A percentile compares a stretch with the other conserved stretches of the same genome.
Evolutionary conservation across 2,329 filamentous ascomycete species (phyloP).

Genomic region (Orbilia ellipsospora): DNA sequence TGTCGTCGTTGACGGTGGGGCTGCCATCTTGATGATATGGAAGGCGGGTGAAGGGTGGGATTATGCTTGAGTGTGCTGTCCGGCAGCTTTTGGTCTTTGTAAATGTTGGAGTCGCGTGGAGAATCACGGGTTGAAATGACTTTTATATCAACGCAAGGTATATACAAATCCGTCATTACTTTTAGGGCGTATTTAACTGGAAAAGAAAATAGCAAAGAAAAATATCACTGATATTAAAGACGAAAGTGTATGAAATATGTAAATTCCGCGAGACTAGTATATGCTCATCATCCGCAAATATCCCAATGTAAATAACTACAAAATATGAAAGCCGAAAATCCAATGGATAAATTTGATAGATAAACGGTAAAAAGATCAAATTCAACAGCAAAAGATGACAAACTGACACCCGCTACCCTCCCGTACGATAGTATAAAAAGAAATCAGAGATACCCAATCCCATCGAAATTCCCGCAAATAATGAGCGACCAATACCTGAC

Average conservation of each 20-base stretch:
- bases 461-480: conserved; percentile 32
- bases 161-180: neutral
- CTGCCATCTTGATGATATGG: conserved; percentile 13
- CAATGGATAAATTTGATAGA: conserved; percentile 20
- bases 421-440: conserved; percentile 29
- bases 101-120: conserved; percentile 2
- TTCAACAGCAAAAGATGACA: conserved; percentile 22
- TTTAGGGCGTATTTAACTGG: no score
- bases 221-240: neutral
- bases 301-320: conserved; percentile 34
- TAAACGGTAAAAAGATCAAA: conserved; percentile 2
- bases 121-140: neutral
- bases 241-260: conserved; percentile 7
- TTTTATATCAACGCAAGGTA: conserved; percentile 15
- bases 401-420: conserved; percentile 53
- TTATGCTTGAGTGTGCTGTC: conserved; percentile 2
- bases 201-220: no score
- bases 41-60: neutral
- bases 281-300: conserved; percentile 22
- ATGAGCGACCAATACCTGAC: conserved; percentile 30
- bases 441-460: conserved; percentile 34
- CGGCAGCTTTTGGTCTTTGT: conserved; percentile 14
- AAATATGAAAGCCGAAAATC: conserved; percentile 27
- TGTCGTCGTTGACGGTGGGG: conserved; percentile 10
- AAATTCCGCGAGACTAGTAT: conserved; percentile 8